phyloP scores from a whole-genome alignment of 805 yeast genomes.

The Kodamaea laetipori region DNA sequence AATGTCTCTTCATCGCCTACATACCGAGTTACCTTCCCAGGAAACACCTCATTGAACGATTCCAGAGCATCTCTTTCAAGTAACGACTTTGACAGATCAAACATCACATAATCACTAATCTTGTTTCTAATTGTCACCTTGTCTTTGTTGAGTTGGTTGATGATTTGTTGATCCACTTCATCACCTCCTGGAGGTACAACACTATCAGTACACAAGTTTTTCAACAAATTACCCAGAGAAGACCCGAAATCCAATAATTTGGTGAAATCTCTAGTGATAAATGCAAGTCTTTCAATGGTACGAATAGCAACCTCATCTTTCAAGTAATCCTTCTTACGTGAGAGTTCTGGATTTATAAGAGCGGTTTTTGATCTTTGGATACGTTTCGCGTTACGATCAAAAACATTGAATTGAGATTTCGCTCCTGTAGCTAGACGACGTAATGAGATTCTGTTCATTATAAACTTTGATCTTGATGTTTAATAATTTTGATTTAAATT shows the following conservation, averaged over 20 bases:
- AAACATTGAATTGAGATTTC: slow-evolving; percentile 43
- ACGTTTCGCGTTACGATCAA: slow-evolving; percentile 62
- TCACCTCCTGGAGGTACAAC: slow-evolving; percentile 27
- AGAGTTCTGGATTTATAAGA: slow-evolving; percentile 34
- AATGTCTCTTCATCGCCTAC: slow-evolving; percentile 71
- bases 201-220: slow-evolving; percentile 35
- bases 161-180: slow-evolving; percentile 39
- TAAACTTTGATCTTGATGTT: no score
- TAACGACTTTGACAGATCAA: slow-evolving; percentile 60
- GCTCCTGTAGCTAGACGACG: slow-evolving; percentile 24
- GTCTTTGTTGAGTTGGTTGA: slow-evolving; percentile 51
- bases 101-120: slow-evolving; percentile 59
- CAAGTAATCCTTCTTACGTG: slow-evolving; percentile 67
- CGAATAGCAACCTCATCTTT: slow-evolving; percentile 73
- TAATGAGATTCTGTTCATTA: slow-evolving; percentile 10
- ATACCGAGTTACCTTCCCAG: slow-evolving; percentile 48
- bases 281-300: slow-evolving; percentile 73
- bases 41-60: slow-evolving; percentile 44
- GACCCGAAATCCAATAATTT: slow-evolving; percentile 72
- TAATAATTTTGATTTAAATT: background rate
- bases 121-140: slow-evolving; percentile 53
- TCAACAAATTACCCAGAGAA: slow-evolving; percentile 65
- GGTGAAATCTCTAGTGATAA: slow-evolving; percentile 64
- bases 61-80: slow-evolving; percentile 52
- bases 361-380: slow-evolving; percentile 62